Conservation (phyloP, 768 basidiomycete genomes). For the Macrolepiota dolichaula region DNA sequence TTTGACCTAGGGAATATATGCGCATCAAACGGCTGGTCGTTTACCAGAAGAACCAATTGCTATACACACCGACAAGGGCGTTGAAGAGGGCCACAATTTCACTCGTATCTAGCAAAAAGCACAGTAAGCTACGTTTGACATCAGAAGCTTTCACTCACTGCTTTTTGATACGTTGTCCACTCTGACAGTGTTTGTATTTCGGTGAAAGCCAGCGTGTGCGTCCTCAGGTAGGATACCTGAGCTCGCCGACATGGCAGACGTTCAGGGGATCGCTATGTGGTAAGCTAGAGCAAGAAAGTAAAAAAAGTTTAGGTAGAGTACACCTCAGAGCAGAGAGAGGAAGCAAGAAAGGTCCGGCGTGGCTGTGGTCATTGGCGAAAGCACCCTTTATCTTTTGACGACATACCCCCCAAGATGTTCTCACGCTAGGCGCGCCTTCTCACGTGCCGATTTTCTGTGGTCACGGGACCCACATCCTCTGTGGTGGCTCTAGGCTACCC, state of each 20-base stretch:
- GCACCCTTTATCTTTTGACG: background rate
- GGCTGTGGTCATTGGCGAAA: constrained; percentile 1
- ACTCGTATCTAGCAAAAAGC: constrained; percentile 22
- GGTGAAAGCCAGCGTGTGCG: background rate
- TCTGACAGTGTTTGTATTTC: constrained; percentile 38
- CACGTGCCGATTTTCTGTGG: background rate
- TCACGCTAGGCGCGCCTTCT: background rate
- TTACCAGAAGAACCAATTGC: background rate
- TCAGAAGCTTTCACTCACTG: constrained; percentile 22
- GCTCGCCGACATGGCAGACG: constrained; percentile 23
- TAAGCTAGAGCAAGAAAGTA: constrained; percentile 7
- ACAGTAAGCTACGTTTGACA: background rate
- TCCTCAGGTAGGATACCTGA: constrained; percentile 22
- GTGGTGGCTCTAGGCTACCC: background rate
- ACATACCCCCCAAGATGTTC: background rate
- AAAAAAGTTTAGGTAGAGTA: background rate
- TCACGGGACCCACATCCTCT: background rate
- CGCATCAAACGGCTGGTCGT: background rate
- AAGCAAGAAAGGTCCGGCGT: constrained; percentile 19
- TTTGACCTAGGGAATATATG: constrained; percentile 38
- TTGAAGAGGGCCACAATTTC: constrained; percentile 58
- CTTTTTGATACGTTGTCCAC: constrained; percentile 45
- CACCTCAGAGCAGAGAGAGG: constrained; percentile 11
- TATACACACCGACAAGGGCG: constrained; percentile 50
- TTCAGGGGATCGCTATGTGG: constrained; percentile 7